Percentiles rank a stretch among this genome's conserved stretches.
phyloP scores from a whole-genome alignment of 495 filamentous ascomycete genomes.

The Podospora pseudocomata region DNA sequence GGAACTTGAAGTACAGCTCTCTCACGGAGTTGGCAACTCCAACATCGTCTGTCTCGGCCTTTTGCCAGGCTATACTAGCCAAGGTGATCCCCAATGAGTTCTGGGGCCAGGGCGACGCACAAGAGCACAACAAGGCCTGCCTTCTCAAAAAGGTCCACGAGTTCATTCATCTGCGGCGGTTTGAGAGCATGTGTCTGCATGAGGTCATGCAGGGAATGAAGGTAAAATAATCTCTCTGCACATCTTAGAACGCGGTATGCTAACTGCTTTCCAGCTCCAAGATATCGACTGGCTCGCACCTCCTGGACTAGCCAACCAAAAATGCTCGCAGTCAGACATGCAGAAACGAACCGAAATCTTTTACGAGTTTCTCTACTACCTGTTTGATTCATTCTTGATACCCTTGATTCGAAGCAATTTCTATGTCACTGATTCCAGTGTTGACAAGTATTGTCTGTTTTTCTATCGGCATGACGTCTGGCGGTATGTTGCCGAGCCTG shows the following conservation, averaged over 20 bases:
- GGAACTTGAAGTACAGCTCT: conserved; percentile 22
- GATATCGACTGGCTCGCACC: conserved; percentile 71
- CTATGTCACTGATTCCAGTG: conserved; percentile 87
- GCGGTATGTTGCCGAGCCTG: conserved; percentile 69
- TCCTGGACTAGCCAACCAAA: conserved; percentile 40
- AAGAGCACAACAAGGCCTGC: conserved; percentile 53
- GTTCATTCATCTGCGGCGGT: conserved; percentile 74
- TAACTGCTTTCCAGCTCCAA: conserved; percentile 46
- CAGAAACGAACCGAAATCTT: conserved; percentile 76
- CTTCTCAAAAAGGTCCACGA: conserved; percentile 66
- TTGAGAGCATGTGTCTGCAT: conserved; percentile 77
- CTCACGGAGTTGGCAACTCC: conserved; percentile 73
- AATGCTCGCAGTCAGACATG: conserved; percentile 66
- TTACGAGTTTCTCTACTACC: conserved; percentile 81
- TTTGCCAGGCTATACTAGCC: conserved; percentile 72
- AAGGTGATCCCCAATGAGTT: conserved; percentile 74
- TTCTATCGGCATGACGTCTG: conserved; percentile 95
- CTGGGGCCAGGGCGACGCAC: conserved; percentile 59
- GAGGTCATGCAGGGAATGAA: conserved; percentile 73
- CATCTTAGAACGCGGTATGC: neutral
- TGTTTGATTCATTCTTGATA: conserved; percentile 88
- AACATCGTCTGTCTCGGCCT: conserved; percentile 70
- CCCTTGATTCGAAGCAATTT: conserved; percentile 85
- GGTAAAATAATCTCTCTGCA: conserved; percentile 40
- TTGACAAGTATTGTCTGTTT: conserved; percentile 76